These are phyloP conservation scores for Pseudevernia furfuracea DNA, from an alignment of 495 filamentous ascomycete species.

Conservation along the genomic window DNA sequence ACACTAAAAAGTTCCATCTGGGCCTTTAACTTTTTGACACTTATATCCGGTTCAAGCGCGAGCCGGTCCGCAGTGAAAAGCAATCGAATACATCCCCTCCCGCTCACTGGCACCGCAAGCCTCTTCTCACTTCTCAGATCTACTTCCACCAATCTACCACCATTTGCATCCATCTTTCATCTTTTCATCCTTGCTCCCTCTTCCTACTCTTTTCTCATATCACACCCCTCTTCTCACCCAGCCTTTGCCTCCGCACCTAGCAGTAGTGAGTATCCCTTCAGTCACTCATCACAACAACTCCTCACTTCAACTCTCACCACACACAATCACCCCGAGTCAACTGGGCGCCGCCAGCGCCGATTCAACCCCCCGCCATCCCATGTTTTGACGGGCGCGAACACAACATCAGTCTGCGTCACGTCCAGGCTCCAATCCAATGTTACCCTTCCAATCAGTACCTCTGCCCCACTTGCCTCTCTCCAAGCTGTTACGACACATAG, in stretches of 20 bases:
- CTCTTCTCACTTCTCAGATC: slow-evolving; percentile 1
- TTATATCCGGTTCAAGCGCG: slow-evolving; percentile 5
- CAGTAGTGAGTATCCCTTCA: neutral
- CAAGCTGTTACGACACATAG: neutral
- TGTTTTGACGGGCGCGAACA: neutral
- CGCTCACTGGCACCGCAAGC: neutral
- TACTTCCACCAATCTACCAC: neutral
- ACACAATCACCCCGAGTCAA: neutral
- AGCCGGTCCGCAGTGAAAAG: slow-evolving; percentile 4
- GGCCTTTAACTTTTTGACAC: neutral
- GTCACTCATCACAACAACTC: neutral
- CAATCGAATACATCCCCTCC: neutral
- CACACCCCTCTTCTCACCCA: neutral
- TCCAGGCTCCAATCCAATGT: slow-evolving; percentile 9
- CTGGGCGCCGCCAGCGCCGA: neutral
- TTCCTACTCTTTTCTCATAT: neutral
- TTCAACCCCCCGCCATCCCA: neutral
- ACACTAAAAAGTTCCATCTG: no score
- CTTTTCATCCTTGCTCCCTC: neutral
- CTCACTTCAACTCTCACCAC: neutral
- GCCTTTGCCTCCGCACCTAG: neutral
- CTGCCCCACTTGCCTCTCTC: neutral
- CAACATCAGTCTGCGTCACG: neutral
- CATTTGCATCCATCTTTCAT: no score
- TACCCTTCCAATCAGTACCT: neutral